Percentiles rank a stretch among this genome's conserved stretches.
phyloP scores from a whole-genome alignment of 2,329 filamentous ascomycete genomes.

The Cladosporium sp. region DNA sequence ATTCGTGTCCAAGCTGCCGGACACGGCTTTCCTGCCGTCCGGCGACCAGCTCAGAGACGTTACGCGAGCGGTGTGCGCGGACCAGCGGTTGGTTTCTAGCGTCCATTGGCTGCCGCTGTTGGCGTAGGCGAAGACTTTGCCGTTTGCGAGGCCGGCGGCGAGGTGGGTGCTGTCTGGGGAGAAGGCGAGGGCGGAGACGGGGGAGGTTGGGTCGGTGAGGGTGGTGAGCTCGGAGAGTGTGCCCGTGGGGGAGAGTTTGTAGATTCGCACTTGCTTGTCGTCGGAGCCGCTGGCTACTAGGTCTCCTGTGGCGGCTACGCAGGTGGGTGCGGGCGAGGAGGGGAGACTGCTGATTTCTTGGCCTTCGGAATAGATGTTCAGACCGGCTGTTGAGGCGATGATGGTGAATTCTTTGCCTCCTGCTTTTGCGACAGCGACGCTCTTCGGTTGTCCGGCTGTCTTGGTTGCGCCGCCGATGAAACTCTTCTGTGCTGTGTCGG shows the following conservation, averaged over 20 bases:
- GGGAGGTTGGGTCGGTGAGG: slow-evolving; percentile 64
- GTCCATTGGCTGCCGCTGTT: slow-evolving; percentile 49
- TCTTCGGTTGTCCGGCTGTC: slow-evolving; percentile 76
- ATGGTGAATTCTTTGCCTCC: slow-evolving; percentile 48
- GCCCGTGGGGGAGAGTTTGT: slow-evolving; percentile 52
- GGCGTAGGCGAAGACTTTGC: slow-evolving; percentile 82
- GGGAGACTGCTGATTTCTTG: slow-evolving; percentile 47
- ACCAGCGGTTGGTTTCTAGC: slow-evolving; percentile 75
- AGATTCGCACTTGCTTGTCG: slow-evolving; percentile 70
- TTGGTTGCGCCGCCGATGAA: slow-evolving; percentile 67
- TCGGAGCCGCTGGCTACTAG: slow-evolving; percentile 72
- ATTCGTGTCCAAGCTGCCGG: slow-evolving; percentile 84
- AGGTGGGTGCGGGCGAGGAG: slow-evolving; percentile 56
- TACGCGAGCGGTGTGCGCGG: slow-evolving; percentile 64
- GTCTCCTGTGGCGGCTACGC: slow-evolving; percentile 64
- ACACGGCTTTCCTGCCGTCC: slow-evolving; percentile 71
- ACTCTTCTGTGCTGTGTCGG: slow-evolving; percentile 68
- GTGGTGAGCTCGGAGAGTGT: slow-evolving; percentile 49
- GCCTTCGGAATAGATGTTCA: slow-evolving; percentile 54
- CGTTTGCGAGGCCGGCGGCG: slow-evolving; percentile 75
- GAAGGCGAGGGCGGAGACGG: slow-evolving; percentile 77
- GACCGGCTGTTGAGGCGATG: slow-evolving; percentile 49
- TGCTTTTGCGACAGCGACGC: slow-evolving; percentile 56
- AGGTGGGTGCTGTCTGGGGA: slow-evolving; percentile 71
- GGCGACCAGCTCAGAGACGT: slow-evolving; percentile 72